Percentiles rank a stretch among this genome's conserved stretches.
Evolutionary conservation across 2,329 filamentous ascomycete species (phyloP).

Genomic region (Aureobasidium sp.): DNA sequence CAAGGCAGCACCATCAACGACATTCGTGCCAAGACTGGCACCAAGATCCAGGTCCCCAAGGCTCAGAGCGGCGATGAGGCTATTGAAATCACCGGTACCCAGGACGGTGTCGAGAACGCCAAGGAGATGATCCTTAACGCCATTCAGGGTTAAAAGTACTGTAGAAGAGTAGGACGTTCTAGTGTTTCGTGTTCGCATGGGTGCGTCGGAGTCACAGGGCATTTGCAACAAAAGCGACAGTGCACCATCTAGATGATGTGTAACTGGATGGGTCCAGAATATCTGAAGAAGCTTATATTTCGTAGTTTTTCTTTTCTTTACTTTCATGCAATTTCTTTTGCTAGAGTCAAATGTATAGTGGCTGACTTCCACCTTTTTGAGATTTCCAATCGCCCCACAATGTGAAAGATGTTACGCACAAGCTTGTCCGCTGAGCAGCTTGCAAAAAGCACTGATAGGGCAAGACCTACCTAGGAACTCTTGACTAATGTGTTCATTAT

Average conservation of each 20-base stretch:
- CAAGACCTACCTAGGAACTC: background rate
- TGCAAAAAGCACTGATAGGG: background rate
- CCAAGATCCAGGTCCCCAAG: constrained; percentile 82
- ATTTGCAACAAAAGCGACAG: constrained; percentile 2
- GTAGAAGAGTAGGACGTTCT: background rate
- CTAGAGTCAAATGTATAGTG: background rate
- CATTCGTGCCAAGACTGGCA: constrained; percentile 86
- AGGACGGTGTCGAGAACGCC: constrained; percentile 76
- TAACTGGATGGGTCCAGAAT: background rate
- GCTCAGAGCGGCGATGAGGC: constrained; percentile 69
- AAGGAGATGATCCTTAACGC: constrained; percentile 69
- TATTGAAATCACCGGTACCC: constrained; percentile 78
- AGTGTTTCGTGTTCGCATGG: constrained; percentile 2
- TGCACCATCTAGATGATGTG: constrained; percentile 6
- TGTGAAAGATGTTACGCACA: background rate
- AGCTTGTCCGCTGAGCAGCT: background rate
- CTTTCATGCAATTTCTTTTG: background rate
- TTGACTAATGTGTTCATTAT: background rate
- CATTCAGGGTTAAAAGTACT: constrained; percentile 6
- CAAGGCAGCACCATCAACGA: constrained; percentile 86
- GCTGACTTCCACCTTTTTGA: background rate
- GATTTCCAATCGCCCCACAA: background rate
- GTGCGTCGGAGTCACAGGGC: constrained; percentile 8
- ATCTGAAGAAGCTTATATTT: constrained; percentile 6
- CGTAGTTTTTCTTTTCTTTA: background rate